Conservation (phyloP, 345 rosid species). For the Populus simonii region DNA sequence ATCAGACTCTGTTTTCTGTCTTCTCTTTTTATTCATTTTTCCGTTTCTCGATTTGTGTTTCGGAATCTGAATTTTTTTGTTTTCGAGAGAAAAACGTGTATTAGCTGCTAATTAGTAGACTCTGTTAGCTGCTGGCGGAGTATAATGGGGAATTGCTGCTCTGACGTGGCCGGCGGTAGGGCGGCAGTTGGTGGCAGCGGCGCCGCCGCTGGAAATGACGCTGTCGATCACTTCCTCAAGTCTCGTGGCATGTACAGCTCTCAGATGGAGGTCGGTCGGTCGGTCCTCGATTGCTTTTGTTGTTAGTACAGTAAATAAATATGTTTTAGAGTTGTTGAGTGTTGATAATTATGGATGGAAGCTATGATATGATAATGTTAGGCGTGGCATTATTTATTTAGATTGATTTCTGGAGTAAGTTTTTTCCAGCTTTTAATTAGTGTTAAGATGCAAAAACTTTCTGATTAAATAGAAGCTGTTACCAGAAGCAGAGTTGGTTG, state of each 20-base stretch:
- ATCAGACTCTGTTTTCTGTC: neutral
- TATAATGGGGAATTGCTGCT: slow-evolving; percentile 84
- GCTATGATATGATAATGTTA: neutral
- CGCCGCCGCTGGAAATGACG: slow-evolving; percentile 51
- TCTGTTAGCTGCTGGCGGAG: neutral
- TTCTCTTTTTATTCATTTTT: neutral
- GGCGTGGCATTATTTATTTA: neutral
- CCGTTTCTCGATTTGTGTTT: neutral
- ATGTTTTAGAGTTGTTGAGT: neutral
- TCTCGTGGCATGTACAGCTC: slow-evolving; percentile 70
- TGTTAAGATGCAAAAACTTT: neutral
- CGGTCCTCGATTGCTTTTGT: neutral
- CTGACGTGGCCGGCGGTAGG: slow-evolving; percentile 62
- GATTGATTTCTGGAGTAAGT: neutral
- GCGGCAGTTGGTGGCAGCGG: slow-evolving; percentile 57
- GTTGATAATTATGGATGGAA: neutral
- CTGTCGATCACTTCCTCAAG: slow-evolving; percentile 58
- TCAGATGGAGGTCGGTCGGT: slow-evolving; percentile 80
- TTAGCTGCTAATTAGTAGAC: neutral
- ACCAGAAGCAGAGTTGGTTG: neutral
- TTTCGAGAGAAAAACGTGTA: neutral
- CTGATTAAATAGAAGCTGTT: neutral
- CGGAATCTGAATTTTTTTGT: neutral
- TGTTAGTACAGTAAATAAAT: neutral
- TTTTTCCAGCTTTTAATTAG: neutral